Conservation (phyloP, 2,329 filamentous ascomycete genomes). For the Trichoderma lentiforme region DNA sequence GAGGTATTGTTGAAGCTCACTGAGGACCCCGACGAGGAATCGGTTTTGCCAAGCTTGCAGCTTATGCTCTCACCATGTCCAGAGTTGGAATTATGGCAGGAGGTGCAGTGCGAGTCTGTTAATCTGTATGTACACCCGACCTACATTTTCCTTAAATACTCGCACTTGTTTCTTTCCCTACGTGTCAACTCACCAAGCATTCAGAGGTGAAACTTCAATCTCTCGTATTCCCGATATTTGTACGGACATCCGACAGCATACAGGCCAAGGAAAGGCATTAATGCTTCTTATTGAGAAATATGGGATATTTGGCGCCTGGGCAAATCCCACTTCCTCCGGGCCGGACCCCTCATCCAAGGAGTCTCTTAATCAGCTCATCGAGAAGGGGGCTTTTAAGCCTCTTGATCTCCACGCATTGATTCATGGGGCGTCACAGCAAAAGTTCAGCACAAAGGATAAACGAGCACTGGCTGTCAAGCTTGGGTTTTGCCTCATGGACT, state of each 20-base stretch:
- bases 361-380: conserved; percentile 16
- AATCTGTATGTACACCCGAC: background rate
- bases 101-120: background rate
- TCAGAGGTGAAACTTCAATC: background rate
- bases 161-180: background rate
- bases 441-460: conserved; percentile 8
- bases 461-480: conserved; percentile 17
- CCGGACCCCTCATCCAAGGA: background rate
- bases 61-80: background rate
- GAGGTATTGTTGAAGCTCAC: background rate
- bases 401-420: background rate
- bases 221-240: background rate
- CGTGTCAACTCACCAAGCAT: background rate
- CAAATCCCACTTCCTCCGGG: background rate
- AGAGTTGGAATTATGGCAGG: background rate
- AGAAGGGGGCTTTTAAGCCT: conserved; percentile 7
- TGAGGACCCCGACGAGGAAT: background rate
- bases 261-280: background rate
- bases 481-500: conserved; percentile 19
- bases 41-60: background rate
- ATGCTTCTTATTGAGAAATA: background rate
- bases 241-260: background rate
- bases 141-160: too few relatives aligned
- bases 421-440: background rate
- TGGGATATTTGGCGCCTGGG: background rate